A percentile compares a stretch with the other conserved stretches of the same genome.
Conservation (phyloP, 2,329 filamentous ascomycete genomes). For the Hysterium pulicare region DNA sequence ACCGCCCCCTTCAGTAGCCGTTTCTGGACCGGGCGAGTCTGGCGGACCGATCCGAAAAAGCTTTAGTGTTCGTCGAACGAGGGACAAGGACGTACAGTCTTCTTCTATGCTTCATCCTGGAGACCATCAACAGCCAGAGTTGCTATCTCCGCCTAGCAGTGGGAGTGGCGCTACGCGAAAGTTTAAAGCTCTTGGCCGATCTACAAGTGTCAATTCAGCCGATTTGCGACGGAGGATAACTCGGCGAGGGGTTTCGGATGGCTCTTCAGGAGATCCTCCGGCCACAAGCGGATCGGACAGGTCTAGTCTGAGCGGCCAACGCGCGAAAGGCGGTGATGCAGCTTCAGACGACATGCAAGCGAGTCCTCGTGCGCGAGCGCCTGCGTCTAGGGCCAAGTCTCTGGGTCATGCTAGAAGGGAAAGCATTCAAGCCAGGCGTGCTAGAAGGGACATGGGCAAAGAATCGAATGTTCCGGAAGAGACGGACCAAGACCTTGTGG, state of each 20-base stretch:
- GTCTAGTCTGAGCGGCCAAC: slow-evolving; percentile 52
- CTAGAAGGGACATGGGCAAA: slow-evolving; percentile 66
- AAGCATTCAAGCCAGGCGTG: slow-evolving; percentile 83
- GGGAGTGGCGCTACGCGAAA: slow-evolving; percentile 59
- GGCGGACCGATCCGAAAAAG: slow-evolving; percentile 71
- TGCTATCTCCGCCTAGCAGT: slow-evolving; percentile 70
- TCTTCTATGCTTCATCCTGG: slow-evolving; percentile 48
- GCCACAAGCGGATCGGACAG: slow-evolving; percentile 77
- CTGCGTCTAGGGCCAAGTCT: slow-evolving; percentile 67
- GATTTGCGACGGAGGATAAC: slow-evolving; percentile 68
- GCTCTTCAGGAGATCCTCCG: slow-evolving; percentile 60
- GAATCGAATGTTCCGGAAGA: slow-evolving; percentile 85
- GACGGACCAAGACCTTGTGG: slow-evolving; percentile 72
- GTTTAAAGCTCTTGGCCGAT: slow-evolving; percentile 70
- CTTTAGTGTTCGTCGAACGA: slow-evolving; percentile 72
- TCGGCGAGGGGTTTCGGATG: slow-evolving; percentile 54
- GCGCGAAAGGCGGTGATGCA: slow-evolving; percentile 48
- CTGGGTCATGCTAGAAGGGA: slow-evolving; percentile 85
- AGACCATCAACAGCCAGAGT: slow-evolving; percentile 68
- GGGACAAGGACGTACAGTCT: slow-evolving; percentile 52
- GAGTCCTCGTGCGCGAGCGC: slow-evolving; percentile 24
- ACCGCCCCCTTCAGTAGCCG: slow-evolving; percentile 71
- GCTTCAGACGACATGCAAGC: slow-evolving; percentile 48
- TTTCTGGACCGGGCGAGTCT: slow-evolving; percentile 71
- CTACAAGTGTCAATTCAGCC: slow-evolving; percentile 86